Evolutionary conservation across 805 yeast species (phyloP).

Genomic region (Teunomyces cretensis): DNA sequence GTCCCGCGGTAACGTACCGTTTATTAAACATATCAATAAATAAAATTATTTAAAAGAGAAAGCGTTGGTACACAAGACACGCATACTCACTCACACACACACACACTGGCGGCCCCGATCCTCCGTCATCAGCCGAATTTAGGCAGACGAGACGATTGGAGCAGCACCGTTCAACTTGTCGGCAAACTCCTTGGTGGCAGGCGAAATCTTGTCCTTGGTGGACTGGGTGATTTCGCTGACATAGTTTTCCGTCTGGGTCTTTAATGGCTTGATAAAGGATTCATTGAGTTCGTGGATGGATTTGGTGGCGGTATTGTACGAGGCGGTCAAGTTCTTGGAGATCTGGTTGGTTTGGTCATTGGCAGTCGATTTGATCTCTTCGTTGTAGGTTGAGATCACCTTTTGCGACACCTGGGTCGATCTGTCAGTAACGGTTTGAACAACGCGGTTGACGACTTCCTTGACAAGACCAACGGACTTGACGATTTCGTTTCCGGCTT

Average conservation of each 20-base stretch:
- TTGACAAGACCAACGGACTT: constrained; percentile 20
- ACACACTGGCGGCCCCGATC: neutral
- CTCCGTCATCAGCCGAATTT: no score
- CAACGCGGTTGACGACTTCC: constrained; percentile 20
- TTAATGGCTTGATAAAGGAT: constrained; percentile 39
- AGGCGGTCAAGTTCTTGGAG: constrained; percentile 34
- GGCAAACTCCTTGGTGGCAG: constrained; percentile 9
- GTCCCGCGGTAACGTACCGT: neutral
- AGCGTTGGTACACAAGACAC: no score
- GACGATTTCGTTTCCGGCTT: constrained; percentile 10
- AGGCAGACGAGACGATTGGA: constrained; percentile 13
- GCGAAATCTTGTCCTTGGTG: constrained; percentile 26
- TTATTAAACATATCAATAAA: neutral
- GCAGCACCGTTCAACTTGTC: constrained; percentile 13
- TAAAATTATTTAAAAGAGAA: neutral
- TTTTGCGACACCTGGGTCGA: constrained; percentile 28
- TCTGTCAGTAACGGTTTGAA: constrained; percentile 25
- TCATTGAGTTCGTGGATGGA: constrained; percentile 33
- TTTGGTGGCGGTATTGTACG: constrained; percentile 33
- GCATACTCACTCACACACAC: neutral
- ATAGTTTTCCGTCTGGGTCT: constrained; percentile 38
- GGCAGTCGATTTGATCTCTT: constrained; percentile 26
- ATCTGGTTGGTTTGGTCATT: constrained; percentile 25
- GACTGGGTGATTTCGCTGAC: constrained; percentile 34
- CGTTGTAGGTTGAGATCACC: constrained; percentile 33